Evolutionary conservation across 306 rosid genomes (phyloP).

Genomic region (peach (Prunus persica)): Prunus_persica_NCBIv2 NC_034014.1:8905001-8905500

Average conservation of each 20-base stretch:
- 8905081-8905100: not conserved
- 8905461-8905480: not conserved
- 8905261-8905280: not conserved
- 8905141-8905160: not conserved
- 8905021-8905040: not conserved
- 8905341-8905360: no score
- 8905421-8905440: not conserved
- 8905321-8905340: no score
- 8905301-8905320: not conserved
- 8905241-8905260: not conserved
- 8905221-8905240: not conserved
- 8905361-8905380: no score
- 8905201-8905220: constrained; percentile 1
- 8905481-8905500: not conserved
- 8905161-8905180: not conserved
- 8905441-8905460: no score
- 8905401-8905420: not conserved
- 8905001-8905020: not conserved
- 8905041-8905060: constrained; percentile 2
- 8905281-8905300: not conserved
- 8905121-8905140: not conserved
- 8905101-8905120: not conserved
- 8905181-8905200: not conserved
- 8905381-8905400: no score
- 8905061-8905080: not conserved